phyloP scores from a whole-genome alignment of 768 basidiomycete genomes.

The Pulveroboletus sp. region DNA sequence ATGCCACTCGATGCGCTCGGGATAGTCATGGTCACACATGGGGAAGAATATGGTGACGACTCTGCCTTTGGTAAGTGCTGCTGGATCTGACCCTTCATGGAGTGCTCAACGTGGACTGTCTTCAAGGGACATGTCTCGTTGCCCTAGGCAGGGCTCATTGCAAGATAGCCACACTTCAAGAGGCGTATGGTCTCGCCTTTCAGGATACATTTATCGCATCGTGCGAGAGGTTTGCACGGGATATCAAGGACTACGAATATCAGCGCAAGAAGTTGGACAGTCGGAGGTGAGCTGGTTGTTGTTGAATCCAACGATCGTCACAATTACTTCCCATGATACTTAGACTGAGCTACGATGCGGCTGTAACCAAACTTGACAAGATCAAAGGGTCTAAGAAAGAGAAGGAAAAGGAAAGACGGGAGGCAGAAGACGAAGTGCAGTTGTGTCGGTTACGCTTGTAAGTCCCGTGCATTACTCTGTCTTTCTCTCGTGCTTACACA shows the following conservation, averaged over 20 bases:
- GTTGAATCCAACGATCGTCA: background rate
- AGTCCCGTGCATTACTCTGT: constrained; percentile 20
- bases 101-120: background rate
- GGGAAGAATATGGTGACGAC: constrained; percentile 74
- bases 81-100: constrained; percentile 3
- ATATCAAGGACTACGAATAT: constrained; percentile 79
- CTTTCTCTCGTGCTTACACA: constrained; percentile 7
- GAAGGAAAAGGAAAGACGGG: constrained; percentile 65
- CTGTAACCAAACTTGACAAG: constrained; percentile 64
- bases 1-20: constrained; percentile 76
- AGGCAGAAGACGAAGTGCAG: constrained; percentile 79
- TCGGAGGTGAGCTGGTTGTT: constrained; percentile 48
- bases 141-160: constrained; percentile 80
- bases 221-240: constrained; percentile 58
- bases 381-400: constrained; percentile 72
- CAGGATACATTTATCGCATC: constrained; percentile 69
- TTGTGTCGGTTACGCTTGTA: constrained; percentile 72
- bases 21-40: constrained; percentile 81
- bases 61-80: constrained; percentile 57
- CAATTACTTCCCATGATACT: background rate
- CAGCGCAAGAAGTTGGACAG: constrained; percentile 86
- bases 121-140: constrained; percentile 63
- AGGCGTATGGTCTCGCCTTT: constrained; percentile 69
- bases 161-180: constrained; percentile 80
- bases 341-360: constrained; percentile 77